Conservation (phyloP, 257 asterid genomes). For the Pogostemon cablin region DNA sequence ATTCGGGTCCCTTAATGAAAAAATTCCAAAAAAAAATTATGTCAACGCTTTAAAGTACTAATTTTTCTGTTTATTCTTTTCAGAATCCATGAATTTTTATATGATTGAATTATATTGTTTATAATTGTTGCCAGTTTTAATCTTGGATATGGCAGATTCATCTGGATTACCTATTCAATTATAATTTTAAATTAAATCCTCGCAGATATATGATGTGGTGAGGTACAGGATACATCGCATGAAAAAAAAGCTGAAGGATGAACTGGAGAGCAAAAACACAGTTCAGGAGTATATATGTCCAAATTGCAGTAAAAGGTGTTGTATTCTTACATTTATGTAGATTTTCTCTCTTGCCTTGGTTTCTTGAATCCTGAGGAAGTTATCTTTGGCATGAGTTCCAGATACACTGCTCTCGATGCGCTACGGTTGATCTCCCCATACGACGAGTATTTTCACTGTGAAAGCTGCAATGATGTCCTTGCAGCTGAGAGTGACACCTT, state of each 20-base stretch:
- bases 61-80: background rate
- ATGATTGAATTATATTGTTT: conserved; percentile 14
- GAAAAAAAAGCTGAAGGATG: conserved; percentile 94
- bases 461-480: conserved; percentile 79
- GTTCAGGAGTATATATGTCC: conserved; percentile 94
- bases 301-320: conserved; percentile 77
- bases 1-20: no score
- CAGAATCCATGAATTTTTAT: background rate
- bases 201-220: conserved; percentile 91
- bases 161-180: conserved; percentile 7
- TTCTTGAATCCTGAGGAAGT: conserved; percentile 18
- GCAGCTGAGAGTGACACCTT: conserved; percentile 85
- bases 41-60: background rate
- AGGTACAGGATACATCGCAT: conserved; percentile 92
- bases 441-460: conserved; percentile 93
- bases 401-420: conserved; percentile 93
- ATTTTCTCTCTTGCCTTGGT: conserved; percentile 25
- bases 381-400: conserved; percentile 40
- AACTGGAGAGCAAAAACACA: conserved; percentile 86
- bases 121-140: conserved; percentile 12
- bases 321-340: conserved; percentile 4
- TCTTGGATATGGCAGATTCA: conserved; percentile 23
- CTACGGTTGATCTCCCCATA: conserved; percentile 64
- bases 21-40: background rate
- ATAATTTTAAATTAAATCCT: conserved; percentile 24